Conservation (phyloP, 345 rosid genomes). For the Clausena lansium region DNA sequence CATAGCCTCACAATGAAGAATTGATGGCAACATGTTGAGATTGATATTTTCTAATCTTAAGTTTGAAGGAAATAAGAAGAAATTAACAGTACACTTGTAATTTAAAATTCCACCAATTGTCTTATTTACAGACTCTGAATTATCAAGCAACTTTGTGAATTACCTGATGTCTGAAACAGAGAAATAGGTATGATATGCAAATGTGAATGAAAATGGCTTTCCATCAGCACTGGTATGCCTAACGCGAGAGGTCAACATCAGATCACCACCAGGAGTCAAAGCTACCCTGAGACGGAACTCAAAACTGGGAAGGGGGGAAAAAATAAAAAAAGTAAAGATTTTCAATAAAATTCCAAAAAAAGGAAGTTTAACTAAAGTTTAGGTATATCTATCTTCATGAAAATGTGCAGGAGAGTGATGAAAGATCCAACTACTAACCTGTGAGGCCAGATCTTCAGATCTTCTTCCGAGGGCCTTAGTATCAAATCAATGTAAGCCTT, state of each 20-base stretch:
- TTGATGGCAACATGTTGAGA: background rate
- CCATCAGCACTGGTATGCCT: constrained; percentile 82
- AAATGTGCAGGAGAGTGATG: background rate
- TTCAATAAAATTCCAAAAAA: constrained; percentile 1
- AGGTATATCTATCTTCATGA: background rate
- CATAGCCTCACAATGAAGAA: background rate
- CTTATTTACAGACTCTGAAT: background rate
- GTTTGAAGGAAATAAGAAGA: background rate
- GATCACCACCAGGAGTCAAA: constrained; percentile 75
- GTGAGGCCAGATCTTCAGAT: constrained; percentile 81
- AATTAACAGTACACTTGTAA: background rate
- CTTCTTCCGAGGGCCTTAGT: constrained; percentile 79
- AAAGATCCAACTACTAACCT: constrained; percentile 42
- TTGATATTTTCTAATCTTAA: background rate
- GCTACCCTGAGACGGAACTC: constrained; percentile 89
- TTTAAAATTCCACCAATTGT: background rate
- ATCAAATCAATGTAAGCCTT: constrained; percentile 70
- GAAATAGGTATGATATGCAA: constrained; percentile 94
- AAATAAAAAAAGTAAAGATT: background rate
- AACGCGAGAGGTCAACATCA: constrained; percentile 80
- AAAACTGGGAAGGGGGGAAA: constrained; percentile 45
- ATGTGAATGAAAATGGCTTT: constrained; percentile 85
- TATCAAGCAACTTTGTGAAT: constrained; percentile 8
- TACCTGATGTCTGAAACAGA: constrained; percentile 96
- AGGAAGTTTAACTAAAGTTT: background rate